Base-by-base conservation (phyloP, 129 eudicot species). In the Pulicaria dysenterica region DNA sequence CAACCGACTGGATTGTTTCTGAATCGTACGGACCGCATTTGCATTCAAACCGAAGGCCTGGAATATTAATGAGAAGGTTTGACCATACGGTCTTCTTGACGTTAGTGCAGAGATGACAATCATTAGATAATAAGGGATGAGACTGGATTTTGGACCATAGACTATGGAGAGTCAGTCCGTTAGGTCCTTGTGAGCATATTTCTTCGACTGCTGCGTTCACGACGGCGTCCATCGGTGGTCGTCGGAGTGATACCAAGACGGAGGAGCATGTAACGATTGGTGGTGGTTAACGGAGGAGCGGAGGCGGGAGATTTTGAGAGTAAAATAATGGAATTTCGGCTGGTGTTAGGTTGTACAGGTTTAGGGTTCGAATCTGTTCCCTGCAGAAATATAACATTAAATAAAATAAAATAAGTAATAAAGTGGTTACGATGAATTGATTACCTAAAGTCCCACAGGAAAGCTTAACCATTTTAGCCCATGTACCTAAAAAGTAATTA, bases 71-170 rank as follows among this genome's bases (percentile, higher is more conserved):
- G 58, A 82, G 61, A 9, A 93, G 87, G 73, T 81, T 82, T 54
- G 87, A 75, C 96, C 89, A 90, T 34, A 94, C 15, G 44, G 95
- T 87, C 67, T 79, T 80, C 83, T 94, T 94, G 70, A 90, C 89
- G 39, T 49, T 64, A 53, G 82, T 69, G 80, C 85, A 70, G 51
- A 83, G 76, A 4, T 70, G 55, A 58, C 89, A 83, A 48, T 89
- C 88, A 3, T 70, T 67, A 37, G 80, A 24, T 24, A 24, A 69
- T 47, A 83, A 64, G 45, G 84, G 82, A 37, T 80, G 61, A 1
- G 85, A 7, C 42, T 65, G 62, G 65, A 93, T 84, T 58, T 82
- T 88, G 34, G 86, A 50, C 90, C 90, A 90, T 0, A 94, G 87
- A 46, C 43, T 15, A 10, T 70, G 63, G 69, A 90, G 77, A 12